Base-by-base conservation (phyloP, 768 basidiomycete species). In the Asterophora parasitica region DNA sequence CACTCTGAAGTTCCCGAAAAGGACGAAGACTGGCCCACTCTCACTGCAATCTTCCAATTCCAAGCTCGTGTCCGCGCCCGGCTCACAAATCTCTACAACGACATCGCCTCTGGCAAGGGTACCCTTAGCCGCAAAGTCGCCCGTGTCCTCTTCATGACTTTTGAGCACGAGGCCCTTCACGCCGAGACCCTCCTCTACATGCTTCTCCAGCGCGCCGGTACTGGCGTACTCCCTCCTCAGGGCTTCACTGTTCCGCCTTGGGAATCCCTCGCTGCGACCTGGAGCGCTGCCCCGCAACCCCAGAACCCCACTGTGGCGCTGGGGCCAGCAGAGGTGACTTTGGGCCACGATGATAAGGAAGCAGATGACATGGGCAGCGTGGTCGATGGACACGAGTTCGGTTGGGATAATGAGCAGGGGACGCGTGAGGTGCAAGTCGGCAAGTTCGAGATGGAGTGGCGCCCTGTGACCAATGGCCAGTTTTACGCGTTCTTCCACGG, bases 341-440 rank as follows among this genome's bases (percentile, higher is more conserved):
- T 96, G 1, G 95, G 95, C 0, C 91, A 93, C 55, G 78, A 95
- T 54, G 95, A 99, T 58, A 51, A 61, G 20, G 95, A 98, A 64
- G 67, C 62, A 0, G 78, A 87, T 6, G 93, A 97, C 60, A 55
- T 52, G 0, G 51, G 61, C 36, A 42, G 61, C 1, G 58, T 53
- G 2, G 62, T 77, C 36, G 61, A 66, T 13, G 67, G 65, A 7
- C 85, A 94, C 58, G 80, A 84, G 47, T 92, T 89, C 64, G 92
- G 93, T 0, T 93, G 95, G 96, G 96, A 99, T 62, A 93, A 92
- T 57, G 96, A 99, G 67, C 74, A 83, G 55, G 91, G 93, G 1
- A 69, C 71, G 53, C 70, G 83, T 17, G 61, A 58, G 11, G 78
- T 84, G n/a, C 54, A 74, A 0, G 82, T 96, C 27, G 71, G 67